These are phyloP conservation scores for Saccharum spontaneum DNA, from an alignment of 176 grass and related monocot genomes.

Conservation along the genomic window DNA sequence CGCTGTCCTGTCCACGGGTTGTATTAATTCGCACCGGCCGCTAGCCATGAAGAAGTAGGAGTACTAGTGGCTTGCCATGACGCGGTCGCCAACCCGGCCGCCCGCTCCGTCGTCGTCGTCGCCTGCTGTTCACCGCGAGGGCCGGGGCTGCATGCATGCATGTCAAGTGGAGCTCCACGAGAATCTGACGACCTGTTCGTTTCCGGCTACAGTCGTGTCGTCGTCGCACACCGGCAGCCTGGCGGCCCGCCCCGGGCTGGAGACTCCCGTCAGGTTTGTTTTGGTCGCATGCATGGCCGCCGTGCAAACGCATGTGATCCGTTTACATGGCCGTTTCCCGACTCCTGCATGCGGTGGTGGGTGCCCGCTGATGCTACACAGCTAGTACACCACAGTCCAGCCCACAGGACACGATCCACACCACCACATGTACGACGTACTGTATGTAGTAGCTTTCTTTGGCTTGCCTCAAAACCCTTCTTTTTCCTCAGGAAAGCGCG, in stretches of 20 bases:
- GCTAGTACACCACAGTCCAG: not conserved
- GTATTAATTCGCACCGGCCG: too few relatives aligned
- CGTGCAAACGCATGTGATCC: constrained; percentile 9
- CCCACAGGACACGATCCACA: not conserved
- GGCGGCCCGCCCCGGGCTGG: not conserved
- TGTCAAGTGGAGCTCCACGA: too few relatives aligned
- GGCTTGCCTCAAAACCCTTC: not conserved
- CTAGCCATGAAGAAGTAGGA: too few relatives aligned
- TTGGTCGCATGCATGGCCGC: not conserved
- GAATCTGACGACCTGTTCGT: not conserved
- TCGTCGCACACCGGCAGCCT: not conserved
- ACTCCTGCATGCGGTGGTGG: not conserved
- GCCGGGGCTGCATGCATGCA: too few relatives aligned
- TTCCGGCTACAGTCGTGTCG: not conserved
- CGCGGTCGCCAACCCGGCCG: too few relatives aligned
- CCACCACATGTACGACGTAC: not conserved
- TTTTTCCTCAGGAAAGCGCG: not conserved
- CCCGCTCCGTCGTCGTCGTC: too few relatives aligned
- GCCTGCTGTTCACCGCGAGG: too few relatives aligned
- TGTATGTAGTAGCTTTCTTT: not conserved
- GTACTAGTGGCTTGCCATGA: too few relatives aligned
- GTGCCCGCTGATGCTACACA: not conserved
- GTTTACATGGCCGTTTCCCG: too few relatives aligned
- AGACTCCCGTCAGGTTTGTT: not conserved
- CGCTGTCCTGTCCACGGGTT: too few relatives aligned